phyloP scores from a whole-genome alignment of 2,329 filamentous ascomycete genomes.

The Aspergillus sp. region DNA sequence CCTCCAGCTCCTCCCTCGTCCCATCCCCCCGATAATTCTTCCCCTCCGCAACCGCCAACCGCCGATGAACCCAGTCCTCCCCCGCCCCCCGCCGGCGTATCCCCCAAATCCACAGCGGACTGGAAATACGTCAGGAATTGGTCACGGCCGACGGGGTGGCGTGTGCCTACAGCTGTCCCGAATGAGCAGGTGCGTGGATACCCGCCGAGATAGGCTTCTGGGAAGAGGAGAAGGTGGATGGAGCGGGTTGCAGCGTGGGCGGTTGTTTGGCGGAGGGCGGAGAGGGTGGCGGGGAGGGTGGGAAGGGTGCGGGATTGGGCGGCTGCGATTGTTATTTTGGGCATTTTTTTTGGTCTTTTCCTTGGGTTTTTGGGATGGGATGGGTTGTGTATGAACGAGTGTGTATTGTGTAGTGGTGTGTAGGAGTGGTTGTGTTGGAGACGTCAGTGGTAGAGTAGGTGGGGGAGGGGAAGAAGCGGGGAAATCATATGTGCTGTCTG shows the following conservation, averaged over 20 bases:
- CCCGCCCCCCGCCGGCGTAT: constrained; percentile 50
- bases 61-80: constrained; percentile 2
- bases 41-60: constrained; percentile 21
- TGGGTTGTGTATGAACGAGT: constrained; percentile 2
- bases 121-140: constrained; percentile 53
- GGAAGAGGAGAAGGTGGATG: neutral
- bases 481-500: neutral
- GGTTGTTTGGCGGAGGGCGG: constrained; percentile 50
- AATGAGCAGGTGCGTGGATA: constrained; percentile 65
- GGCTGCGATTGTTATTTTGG: neutral
- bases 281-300: constrained; percentile 54
- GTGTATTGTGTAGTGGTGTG: constrained; percentile 4
- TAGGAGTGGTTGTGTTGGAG: too few relatives aligned
- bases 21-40: constrained; percentile 14
- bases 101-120: constrained; percentile 48
- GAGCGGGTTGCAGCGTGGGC: constrained; percentile 11
- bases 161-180: constrained; percentile 5
- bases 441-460: neutral
- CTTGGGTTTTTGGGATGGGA: neutral
- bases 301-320: constrained; percentile 15
- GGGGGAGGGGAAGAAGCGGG: neutral
- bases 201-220: constrained; percentile 61
- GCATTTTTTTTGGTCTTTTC: neutral
- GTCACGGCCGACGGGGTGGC: constrained; percentile 9
- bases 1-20: constrained; percentile 11